These are phyloP conservation scores for Mucor irregularis DNA, from an alignment of 371 early-diverging fungal genomes.

Conservation along the genomic window DNA sequence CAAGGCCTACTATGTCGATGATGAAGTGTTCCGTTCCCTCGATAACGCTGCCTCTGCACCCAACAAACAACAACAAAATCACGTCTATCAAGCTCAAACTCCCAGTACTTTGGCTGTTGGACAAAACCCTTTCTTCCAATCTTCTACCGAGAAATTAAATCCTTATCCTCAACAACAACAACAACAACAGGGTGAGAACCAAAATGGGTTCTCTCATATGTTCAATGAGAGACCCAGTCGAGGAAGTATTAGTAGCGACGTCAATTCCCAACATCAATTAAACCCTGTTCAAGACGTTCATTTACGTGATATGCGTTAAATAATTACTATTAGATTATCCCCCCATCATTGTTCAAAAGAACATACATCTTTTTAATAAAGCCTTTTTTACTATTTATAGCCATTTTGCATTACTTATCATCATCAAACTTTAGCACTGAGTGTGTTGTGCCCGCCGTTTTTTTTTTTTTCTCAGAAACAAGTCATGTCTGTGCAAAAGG, in stretches of 20 bases:
- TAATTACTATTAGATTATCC: constrained; percentile 3
- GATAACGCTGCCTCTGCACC: constrained; percentile 19
- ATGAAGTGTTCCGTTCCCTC: constrained; percentile 46
- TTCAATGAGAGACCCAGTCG: constrained; percentile 45
- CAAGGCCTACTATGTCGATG: constrained; percentile 41
- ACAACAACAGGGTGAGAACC: constrained; percentile 6
- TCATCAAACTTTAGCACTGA: background rate
- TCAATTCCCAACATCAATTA: constrained; percentile 30
- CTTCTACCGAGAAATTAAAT: constrained; percentile 16
- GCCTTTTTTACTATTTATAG: background rate
- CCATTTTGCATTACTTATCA: background rate
- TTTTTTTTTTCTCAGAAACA: background rate
- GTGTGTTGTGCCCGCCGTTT: background rate
- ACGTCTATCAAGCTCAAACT: background rate
- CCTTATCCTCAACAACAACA: background rate
- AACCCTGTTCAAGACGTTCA: constrained; percentile 25
- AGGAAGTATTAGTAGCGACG: constrained; percentile 37
- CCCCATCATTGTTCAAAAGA: too few species aligned
- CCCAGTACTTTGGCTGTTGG: background rate
- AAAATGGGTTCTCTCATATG: constrained; percentile 47
- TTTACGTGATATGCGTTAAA: constrained; percentile 34
- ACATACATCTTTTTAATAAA: background rate
- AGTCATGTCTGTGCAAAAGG: background rate
- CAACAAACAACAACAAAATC: background rate
- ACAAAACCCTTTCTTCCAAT: constrained; percentile 21